Evolutionary conservation across 257 asterid genomes (phyloP).

Genomic region (Cordia subcordata): DNA sequence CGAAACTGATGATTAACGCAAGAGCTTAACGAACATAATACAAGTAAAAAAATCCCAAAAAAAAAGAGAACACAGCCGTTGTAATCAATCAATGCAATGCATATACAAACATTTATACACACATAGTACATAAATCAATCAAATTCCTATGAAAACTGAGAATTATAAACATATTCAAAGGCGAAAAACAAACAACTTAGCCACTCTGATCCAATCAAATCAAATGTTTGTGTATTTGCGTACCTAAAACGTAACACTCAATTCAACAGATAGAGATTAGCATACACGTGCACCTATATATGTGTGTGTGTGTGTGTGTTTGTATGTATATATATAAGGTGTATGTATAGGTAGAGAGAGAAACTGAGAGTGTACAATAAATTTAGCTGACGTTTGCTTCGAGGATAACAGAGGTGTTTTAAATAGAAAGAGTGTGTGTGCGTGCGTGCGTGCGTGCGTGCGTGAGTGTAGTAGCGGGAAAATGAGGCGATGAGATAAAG

Average conservation of each 20-base stretch:
- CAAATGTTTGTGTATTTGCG: too few species aligned
- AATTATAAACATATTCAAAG: too few species aligned
- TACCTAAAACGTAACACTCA: not conserved
- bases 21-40: too few species aligned
- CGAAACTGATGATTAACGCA: not conserved
- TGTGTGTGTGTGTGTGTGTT: not conserved
- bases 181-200: too few species aligned
- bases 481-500: not conserved
- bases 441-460: not conserved
- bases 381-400: conserved; percentile 1
- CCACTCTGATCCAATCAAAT: too few species aligned
- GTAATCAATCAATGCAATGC: not conserved
- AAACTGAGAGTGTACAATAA: not conserved
- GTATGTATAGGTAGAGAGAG: not conserved
- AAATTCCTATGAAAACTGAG: too few species aligned
- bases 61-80: too few species aligned
- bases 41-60: too few species aligned
- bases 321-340: not conserved
- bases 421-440: conserved; percentile 2
- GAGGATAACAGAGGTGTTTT: conserved; percentile 1
- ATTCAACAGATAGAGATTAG: not conserved
- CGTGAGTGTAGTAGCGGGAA: conserved; percentile 15
- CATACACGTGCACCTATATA: not conserved
- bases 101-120: too few species aligned
- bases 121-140: too few species aligned